Conservation (phyloP, 805 yeast species). For the Naumovozyma castellii region DNA sequence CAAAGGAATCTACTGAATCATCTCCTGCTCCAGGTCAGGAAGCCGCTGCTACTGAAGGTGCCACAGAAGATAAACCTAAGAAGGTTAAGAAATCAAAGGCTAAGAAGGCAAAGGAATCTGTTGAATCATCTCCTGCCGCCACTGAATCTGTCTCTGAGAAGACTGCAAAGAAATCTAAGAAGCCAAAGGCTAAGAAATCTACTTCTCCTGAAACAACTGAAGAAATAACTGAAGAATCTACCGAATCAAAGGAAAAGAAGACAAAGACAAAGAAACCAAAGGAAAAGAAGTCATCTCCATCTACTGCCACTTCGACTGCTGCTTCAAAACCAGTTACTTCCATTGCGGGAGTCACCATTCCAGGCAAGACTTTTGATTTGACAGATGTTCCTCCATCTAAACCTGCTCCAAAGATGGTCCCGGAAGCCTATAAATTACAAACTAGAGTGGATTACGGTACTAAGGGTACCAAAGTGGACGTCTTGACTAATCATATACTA, state of each 20-base stretch:
- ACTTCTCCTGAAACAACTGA: not conserved
- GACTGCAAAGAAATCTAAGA: conserved; percentile 3
- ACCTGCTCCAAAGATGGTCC: conserved; percentile 3
- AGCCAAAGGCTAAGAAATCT: conserved; percentile 4
- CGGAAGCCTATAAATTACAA: conserved; percentile 6
- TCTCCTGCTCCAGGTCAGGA: not conserved
- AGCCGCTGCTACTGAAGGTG: not conserved
- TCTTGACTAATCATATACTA: conserved; percentile 14
- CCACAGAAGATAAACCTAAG: conserved; percentile 1
- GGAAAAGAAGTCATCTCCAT: not conserved
- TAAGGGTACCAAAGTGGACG: conserved; percentile 18
- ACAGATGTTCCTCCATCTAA: conserved; percentile 3
- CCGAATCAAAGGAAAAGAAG: conserved; percentile 2
- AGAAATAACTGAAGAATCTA: not conserved
- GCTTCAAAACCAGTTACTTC: not conserved
- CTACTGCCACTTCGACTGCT: not conserved
- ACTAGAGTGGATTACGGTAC: conserved; percentile 17
- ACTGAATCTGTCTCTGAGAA: not conserved
- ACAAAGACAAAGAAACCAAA: conserved; percentile 2
- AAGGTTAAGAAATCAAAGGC: not conserved
- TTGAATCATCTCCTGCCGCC: not conserved
- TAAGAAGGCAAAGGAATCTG: not conserved
- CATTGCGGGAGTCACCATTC: too few relatives aligned
- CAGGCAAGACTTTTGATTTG: conserved; percentile 7
- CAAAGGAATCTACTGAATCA: not conserved